Evolutionary conservation across 2,329 filamentous ascomycete genomes (phyloP).

Genomic region (Gaeumannomyces sp.): DNA sequence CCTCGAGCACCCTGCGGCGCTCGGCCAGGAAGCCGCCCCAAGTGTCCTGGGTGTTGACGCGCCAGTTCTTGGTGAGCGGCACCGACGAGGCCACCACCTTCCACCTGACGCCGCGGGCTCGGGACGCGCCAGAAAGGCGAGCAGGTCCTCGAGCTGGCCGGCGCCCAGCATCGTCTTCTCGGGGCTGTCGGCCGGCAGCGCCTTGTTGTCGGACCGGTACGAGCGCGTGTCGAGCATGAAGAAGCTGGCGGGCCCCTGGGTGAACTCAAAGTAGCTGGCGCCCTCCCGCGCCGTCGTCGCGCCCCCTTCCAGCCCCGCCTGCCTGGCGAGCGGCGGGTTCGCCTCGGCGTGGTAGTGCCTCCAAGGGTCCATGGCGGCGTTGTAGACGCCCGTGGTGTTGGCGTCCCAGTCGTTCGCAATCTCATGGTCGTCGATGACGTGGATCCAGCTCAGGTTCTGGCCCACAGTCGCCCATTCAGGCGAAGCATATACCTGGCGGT

Average conservation of each 20-base stretch:
- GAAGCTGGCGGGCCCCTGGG: slow-evolving; percentile 84
- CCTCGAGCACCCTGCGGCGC: slow-evolving; percentile 71
- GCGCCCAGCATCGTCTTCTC: slow-evolving; percentile 83
- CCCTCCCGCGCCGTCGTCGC: slow-evolving; percentile 18
- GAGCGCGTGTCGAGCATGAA: slow-evolving; percentile 91
- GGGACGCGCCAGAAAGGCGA: slow-evolving; percentile 67
- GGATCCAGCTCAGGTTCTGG: slow-evolving; percentile 88
- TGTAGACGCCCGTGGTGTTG: slow-evolving; percentile 75
- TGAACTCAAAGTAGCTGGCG: slow-evolving; percentile 83
- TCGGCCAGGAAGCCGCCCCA: slow-evolving; percentile 91
- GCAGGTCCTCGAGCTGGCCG: slow-evolving; percentile 71
- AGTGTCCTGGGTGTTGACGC: slow-evolving; percentile 78
- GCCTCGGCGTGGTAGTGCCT: slow-evolving; percentile 75
- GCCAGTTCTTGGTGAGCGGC: slow-evolving; percentile 98
- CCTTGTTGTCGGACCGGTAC: slow-evolving; percentile 64
- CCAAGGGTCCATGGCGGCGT: slow-evolving; percentile 76
- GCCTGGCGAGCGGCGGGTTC: slow-evolving; percentile 68
- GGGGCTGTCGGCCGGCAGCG: slow-evolving; percentile 49
- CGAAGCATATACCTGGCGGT: slow-evolving; percentile 91
- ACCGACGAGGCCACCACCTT: slow-evolving; percentile 88
- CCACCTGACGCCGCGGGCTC: slow-evolving; percentile 80
- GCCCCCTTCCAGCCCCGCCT: slow-evolving; percentile 31
- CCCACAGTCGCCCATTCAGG: slow-evolving; percentile 79
- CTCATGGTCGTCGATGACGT: slow-evolving; percentile 94
- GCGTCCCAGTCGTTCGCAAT: slow-evolving; percentile 89